A percentile compares a stretch with the other conserved stretches of the same genome.
Evolutionary conservation across 2,329 filamentous ascomycete genomes (phyloP).

Genomic region (Kalmusia sp.): DNA sequence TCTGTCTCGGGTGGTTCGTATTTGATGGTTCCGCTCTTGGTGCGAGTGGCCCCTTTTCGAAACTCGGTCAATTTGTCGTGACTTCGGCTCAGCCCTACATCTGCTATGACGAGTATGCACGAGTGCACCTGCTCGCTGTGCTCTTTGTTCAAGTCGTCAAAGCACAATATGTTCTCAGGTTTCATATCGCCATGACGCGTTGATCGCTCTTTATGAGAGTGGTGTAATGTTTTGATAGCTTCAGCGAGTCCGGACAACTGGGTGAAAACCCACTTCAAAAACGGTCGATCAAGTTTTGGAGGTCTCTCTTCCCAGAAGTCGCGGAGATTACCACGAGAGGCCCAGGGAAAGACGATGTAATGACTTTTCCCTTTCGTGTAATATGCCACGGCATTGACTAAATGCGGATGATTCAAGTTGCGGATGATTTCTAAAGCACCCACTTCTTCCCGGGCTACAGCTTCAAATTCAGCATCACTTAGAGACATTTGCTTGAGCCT

Average conservation of each 20-base stretch:
- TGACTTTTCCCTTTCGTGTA: conserved; percentile 12
- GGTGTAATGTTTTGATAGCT: conserved; percentile 14
- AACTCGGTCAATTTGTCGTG: conserved; percentile 8
- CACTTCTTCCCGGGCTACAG: conserved; percentile 8
- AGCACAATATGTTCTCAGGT: conserved; percentile 20
- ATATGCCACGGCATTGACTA: conserved; percentile 20
- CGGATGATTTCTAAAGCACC: conserved; percentile 12
- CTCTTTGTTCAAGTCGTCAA: background rate
- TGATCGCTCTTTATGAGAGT: background rate
- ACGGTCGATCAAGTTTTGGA: background rate
- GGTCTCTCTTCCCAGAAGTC: conserved; percentile 16
- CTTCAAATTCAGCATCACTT: conserved; percentile 4
- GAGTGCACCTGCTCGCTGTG: background rate
- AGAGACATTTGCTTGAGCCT: conserved; percentile 1
- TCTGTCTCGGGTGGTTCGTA: conserved; percentile 17
- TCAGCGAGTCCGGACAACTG: conserved; percentile 19
- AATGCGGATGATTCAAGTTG: conserved; percentile 13
- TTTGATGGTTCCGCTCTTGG: conserved; percentile 8
- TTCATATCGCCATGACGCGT: conserved; percentile 17
- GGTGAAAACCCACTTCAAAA: conserved; percentile 12
- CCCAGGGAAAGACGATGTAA: conserved; percentile 25
- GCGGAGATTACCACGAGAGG: conserved; percentile 18
- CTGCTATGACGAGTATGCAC: conserved; percentile 17
- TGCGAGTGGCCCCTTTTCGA: conserved; percentile 4
- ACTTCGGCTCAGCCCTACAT: conserved; percentile 13